Base-by-base conservation (phyloP, 2,329 filamentous ascomycete genomes). In the Pseudogymnoascus sp. region DNA sequence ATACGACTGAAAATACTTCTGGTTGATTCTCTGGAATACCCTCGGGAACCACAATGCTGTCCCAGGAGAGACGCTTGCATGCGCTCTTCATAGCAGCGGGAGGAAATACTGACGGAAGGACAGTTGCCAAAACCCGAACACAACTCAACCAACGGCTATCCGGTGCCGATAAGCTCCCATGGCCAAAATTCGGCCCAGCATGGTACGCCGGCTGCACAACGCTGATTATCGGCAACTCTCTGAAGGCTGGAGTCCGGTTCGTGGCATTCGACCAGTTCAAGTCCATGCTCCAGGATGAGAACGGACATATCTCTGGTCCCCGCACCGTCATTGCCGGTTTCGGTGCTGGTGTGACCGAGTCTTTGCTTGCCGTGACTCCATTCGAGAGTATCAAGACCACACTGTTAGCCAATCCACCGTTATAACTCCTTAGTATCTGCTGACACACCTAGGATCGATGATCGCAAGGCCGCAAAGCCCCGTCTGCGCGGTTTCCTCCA, bases 181-280 rank as follows among this genome's bases (percentile, higher is more conserved):
- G 91, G 89, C 94, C 94, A 43, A 90, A 90, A 9, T 97, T 97
- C 71, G 94, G 94, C 57, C 80, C 77, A 68, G 91, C 96, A 75
- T 99, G 94, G 94, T 99, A 99, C 75, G 93, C 94, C 11, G 94
- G 94, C 37, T 99, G 94, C 78, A 97, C 94, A 53, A 97, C 94
- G 28, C 77, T 97, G 72, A 96, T 99, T 63, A 91, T 97, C 67
- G 94, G 94, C 64, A 99, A 99, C 77, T 95, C 91, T 60, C 82
- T 94, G 72, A 99, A 99, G 78, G 94, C 94, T 37, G 94, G 91
- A 63, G 95, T 97, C 65, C 87, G 91, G 66, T 99, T 99, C 71
- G 90, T 97, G 61, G 91, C 94, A 0, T 99, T 97, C 73, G 94
- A 99, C 75, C 88, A 91, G 71, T 97, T 96, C 78, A 97, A 95